Evolutionary conservation across 2,329 filamentous ascomycete species (phyloP).

Genomic region (Aspergillus aculeatinus): DNA sequence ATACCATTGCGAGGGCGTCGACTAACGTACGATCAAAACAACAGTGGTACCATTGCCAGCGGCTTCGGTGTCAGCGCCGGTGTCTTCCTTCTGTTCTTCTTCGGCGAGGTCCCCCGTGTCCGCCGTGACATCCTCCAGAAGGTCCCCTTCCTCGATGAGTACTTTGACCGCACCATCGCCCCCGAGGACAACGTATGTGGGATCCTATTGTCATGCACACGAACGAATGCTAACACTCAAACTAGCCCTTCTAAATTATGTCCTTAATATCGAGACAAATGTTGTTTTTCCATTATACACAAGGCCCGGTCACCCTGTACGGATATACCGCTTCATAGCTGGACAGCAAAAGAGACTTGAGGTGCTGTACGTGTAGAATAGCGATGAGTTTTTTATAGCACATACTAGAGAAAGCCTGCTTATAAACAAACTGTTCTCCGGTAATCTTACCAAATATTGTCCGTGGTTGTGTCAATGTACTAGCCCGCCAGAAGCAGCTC

Average conservation of each 20-base stretch:
- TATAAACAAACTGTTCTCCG: neutral
- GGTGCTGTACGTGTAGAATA: conserved; percentile 39
- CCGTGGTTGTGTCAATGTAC: neutral
- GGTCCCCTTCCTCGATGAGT: conserved; percentile 57
- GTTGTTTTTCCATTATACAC: conserved; percentile 12
- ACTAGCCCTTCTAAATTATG: conserved; percentile 39
- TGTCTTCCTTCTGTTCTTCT: conserved; percentile 63
- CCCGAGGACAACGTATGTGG: conserved; percentile 61
- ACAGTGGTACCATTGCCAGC: conserved; percentile 49
- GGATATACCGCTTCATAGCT: conserved; percentile 14
- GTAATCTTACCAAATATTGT: neutral
- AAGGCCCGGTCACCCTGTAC: conserved; percentile 12
- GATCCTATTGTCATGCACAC: neutral
- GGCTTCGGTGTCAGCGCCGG: conserved; percentile 59
- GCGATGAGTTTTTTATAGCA: conserved; percentile 36
- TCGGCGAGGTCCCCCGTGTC: conserved; percentile 63
- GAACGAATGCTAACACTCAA: conserved; percentile 20
- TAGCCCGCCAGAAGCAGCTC: neutral
- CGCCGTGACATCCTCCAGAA: conserved; percentile 62
- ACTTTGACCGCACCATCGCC: conserved; percentile 58
- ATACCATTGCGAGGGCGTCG: neutral
- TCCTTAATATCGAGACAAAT: conserved; percentile 3
- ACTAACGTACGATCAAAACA: conserved; percentile 12
- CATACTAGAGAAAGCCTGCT: conserved; percentile 31
- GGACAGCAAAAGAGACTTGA: conserved; percentile 14